Evolutionary conservation across 2,329 filamentous ascomycete genomes (phyloP), one percentile per base, ranked within the genome.

Genomic region (Eutypa lata): DNA sequence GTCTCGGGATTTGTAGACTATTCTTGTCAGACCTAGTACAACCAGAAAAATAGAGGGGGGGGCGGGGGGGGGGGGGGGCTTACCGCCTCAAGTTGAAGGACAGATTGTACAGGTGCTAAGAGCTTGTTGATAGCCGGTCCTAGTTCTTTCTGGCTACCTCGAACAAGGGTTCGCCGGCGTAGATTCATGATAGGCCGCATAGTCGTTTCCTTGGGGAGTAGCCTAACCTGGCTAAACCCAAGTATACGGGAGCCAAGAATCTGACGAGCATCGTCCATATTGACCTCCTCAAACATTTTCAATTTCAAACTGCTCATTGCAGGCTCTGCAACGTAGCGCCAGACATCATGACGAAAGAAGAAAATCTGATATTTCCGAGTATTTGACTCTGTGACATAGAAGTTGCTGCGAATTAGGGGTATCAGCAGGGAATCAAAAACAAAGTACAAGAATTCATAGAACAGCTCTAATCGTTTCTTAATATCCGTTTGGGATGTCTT

Each of bases 261-360:
- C 10, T 72, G 74, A 19, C 76, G 71, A 0, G 86, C 86, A 10
- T 79, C 75, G 0, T 77, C 75, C 0, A 77, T 64, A 42, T 80
- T 82, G 40, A 97, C 73, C 61, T 94, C 89, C 58, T 94, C 88
- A 57, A 97, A 90, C 81, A 95, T 91, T 8, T 74, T 79, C 2
- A 73, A 60, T 64, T 88, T 94, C 21, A 97, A 73, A 1, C 73
- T 73, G 1, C 77, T 69, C 66, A 97, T 75, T 0, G 87, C 83
- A 7, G 91, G 89, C 61, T 92, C 86, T 2, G 87, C 84, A 33
- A 97, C 71, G 40, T 79, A 79, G 48, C 82, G 84, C 94, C 94
- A 99, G 10, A 94, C 78, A 69, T 99, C 94, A 59, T 99, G 94
- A 3, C 93, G 88, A 67, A 97, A 97, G 72, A 91, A 99, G 69